Conservation (phyloP, 345 rosid genomes). For the Eucalyptus leucophloia region DNA sequence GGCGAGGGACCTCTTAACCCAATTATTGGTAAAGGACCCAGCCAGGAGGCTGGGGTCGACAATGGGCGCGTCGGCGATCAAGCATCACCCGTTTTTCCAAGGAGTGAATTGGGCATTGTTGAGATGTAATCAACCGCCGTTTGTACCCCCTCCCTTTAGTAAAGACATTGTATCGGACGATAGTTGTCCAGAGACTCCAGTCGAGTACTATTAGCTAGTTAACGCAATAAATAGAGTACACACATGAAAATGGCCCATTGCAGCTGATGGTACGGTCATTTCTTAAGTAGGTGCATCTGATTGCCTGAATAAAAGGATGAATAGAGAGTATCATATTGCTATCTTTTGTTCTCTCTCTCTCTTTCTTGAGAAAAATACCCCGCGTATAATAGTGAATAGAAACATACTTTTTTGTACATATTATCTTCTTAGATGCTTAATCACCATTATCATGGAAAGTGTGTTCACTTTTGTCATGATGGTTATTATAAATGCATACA, state of each 20-base stretch:
- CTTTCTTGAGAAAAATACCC: not conserved
- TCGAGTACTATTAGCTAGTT: slow-evolving; percentile 51
- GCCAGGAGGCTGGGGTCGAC: slow-evolving; percentile 63
- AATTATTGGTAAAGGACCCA: slow-evolving; percentile 68
- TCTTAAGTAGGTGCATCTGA: not conserved
- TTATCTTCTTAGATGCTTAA: not conserved
- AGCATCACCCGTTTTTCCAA: slow-evolving; percentile 73
- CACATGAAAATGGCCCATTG: not conserved
- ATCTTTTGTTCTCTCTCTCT: not conserved
- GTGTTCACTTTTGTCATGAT: not conserved
- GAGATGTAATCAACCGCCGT: slow-evolving; percentile 72
- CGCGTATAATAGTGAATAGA: not conserved
- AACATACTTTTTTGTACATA: not conserved
- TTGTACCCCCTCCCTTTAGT: slow-evolving; percentile 59
- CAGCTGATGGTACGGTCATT: not conserved
- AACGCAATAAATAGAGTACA: not conserved
- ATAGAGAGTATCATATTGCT: not conserved
- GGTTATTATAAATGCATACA: not conserved
- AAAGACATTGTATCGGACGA: slow-evolving; percentile 53
- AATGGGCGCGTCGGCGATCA: slow-evolving; percentile 73
- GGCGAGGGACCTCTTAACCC: slow-evolving; percentile 65
- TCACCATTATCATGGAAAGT: not conserved
- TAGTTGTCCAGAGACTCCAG: slow-evolving; percentile 54
- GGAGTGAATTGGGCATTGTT: slow-evolving; percentile 93
- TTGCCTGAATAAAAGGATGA: not conserved